These are phyloP conservation scores for Pyrenophora teres DNA, from an alignment of 2,329 filamentous ascomycete genomes.

Conservation along the genomic window DNA sequence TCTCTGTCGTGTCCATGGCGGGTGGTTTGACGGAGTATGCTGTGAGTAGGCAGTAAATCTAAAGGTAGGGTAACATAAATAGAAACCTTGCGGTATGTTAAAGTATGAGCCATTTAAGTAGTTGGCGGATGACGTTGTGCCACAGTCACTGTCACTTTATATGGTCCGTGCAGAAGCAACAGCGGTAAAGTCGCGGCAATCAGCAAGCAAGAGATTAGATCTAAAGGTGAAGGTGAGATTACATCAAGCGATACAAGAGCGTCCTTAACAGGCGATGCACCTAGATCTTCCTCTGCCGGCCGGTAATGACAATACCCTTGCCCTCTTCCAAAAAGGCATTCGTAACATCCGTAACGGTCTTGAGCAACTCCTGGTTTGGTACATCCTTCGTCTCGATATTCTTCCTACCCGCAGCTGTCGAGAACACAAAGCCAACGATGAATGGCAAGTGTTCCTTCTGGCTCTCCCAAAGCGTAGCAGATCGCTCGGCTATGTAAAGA, in stretches of 20 bases:
- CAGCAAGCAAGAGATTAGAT: too few relatives aligned
- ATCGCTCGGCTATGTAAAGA: too few relatives aligned
- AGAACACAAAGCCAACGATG: slow-evolving; percentile 1
- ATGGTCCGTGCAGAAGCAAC: background rate
- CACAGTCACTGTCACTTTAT: background rate
- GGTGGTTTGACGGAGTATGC: too few relatives aligned
- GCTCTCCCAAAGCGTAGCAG: too few relatives aligned
- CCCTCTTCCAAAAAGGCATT: background rate
- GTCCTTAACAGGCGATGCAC: too few relatives aligned
- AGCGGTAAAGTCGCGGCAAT: background rate
- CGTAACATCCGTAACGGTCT: background rate
- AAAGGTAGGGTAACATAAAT: background rate
- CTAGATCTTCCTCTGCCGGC: too few relatives aligned
- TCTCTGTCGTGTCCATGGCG: too few relatives aligned
- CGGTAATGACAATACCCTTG: background rate
- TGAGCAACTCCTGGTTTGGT: background rate
- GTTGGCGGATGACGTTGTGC: background rate
- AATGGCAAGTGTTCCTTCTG: background rate
- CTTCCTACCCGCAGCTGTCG: background rate
- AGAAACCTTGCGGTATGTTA: background rate
- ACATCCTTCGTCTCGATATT: background rate
- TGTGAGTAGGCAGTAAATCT: too few relatives aligned
- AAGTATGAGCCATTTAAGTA: background rate
- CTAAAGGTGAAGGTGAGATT: too few relatives aligned
- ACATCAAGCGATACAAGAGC: too few relatives aligned